Percentiles rank a stretch among this genome's conserved stretches.
Conservation (phyloP, 73 alveolate genomes). For the Symbiodinium natans region DNA sequence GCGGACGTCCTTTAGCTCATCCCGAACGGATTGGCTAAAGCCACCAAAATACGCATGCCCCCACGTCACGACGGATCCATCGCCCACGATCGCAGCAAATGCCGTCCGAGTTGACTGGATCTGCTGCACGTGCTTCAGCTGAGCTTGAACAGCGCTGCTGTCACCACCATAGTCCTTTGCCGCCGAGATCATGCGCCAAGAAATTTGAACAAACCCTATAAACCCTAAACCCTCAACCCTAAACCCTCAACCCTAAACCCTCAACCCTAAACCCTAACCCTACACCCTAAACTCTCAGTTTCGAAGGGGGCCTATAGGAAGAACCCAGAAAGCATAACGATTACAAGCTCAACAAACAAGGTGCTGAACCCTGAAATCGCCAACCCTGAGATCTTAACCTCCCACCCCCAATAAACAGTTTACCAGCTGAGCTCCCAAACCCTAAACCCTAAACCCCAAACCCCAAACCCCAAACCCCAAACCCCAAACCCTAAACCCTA, state of each 20-base stretch:
- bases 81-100: neutral
- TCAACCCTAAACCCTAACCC: too few species aligned
- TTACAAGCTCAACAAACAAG: neutral
- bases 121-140: neutral
- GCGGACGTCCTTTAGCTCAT: neutral
- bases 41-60: neutral
- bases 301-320: neutral
- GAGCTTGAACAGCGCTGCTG: neutral
- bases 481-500: too few species aligned
- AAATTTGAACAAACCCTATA: too few species aligned
- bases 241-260: too few species aligned
- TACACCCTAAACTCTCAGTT: neutral
- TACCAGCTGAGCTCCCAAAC: neutral
- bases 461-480: neutral
- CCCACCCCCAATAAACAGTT: neutral
- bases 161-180: neutral
- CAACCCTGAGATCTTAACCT: neutral
- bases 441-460: neutral
- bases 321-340: neutral
- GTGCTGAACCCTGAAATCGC: neutral
- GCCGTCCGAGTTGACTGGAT: neutral
- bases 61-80: neutral
- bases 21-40: neutral
- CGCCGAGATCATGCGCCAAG: neutral
- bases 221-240: too few species aligned